Conservation (phyloP, 2,329 filamentous ascomycete species). For the Zymoseptoria brevis region DNA sequence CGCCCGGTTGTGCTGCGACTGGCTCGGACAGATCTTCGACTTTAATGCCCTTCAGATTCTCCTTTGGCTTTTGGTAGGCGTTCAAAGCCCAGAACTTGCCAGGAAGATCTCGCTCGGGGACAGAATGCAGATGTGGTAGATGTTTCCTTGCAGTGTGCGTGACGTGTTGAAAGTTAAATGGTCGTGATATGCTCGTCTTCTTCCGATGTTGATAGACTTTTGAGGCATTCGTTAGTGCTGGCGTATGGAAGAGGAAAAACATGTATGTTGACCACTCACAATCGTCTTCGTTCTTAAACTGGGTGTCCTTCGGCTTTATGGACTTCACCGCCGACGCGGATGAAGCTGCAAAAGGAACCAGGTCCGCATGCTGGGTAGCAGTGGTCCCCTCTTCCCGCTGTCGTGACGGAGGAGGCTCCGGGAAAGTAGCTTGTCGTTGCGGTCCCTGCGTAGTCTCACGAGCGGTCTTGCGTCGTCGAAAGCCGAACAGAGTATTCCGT, state of each 20-base stretch:
- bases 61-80: conserved; percentile 44
- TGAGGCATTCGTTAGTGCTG: background rate
- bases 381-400: conserved; percentile 1
- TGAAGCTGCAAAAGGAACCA: conserved; percentile 10
- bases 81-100: conserved; percentile 48
- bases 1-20: background rate
- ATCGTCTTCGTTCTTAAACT: conserved; percentile 14
- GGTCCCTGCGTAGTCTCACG: background rate
- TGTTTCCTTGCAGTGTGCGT: conserved; percentile 52
- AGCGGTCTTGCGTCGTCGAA: conserved; percentile 9
- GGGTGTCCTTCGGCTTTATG: conserved; percentile 3
- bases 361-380: background rate
- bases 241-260: background rate
- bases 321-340: conserved; percentile 1
- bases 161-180: conserved; percentile 58
- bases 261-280: conserved; percentile 5
- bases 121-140: conserved; percentile 44
- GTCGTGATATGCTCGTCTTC: conserved; percentile 50
- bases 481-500: conserved; percentile 20
- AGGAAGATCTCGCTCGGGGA: conserved; percentile 45
- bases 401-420: conserved; percentile 8
- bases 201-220: conserved; percentile 25
- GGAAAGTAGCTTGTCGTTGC: conserved; percentile 6
- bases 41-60: conserved; percentile 45
- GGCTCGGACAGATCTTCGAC: conserved; percentile 37